A percentile compares a stretch with the other conserved stretches of the same genome.
Conservation (phyloP, 805 yeast genomes). For the Nakazawaea molendinolei region DNA sequence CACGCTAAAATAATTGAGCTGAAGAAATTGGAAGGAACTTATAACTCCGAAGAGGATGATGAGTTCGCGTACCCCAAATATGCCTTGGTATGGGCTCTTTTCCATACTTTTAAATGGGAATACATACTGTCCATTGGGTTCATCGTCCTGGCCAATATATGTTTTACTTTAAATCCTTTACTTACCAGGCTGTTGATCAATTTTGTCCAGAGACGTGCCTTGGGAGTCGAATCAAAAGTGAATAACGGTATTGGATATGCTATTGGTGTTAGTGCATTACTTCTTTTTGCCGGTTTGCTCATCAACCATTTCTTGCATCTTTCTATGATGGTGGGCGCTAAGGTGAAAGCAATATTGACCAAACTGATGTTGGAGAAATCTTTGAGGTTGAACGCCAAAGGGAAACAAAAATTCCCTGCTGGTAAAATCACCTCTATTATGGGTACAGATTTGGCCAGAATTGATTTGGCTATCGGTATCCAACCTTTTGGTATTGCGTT, state of each 20-base stretch:
- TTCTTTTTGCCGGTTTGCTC: slow-evolving; percentile 38
- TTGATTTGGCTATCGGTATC: slow-evolving; percentile 70
- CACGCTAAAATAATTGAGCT: slow-evolving; percentile 24
- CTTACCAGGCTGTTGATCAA: slow-evolving; percentile 57
- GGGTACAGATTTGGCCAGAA: slow-evolving; percentile 75
- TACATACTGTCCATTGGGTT: slow-evolving; percentile 33
- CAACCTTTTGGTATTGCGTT: slow-evolving; percentile 58
- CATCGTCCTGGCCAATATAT: slow-evolving; percentile 39
- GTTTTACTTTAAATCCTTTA: slow-evolving; percentile 56
- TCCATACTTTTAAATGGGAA: slow-evolving; percentile 36
- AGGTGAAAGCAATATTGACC: slow-evolving; percentile 62
- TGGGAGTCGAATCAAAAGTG: slow-evolving; percentile 31
- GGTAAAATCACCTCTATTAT: slow-evolving; percentile 71
- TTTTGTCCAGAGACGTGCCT: slow-evolving; percentile 49
- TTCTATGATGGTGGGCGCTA: slow-evolving; percentile 60
- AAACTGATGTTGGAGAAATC: slow-evolving; percentile 67
- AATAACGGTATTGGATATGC: slow-evolving; percentile 73
- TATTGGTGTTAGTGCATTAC: slow-evolving; percentile 57
- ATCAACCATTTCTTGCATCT: slow-evolving; percentile 61
- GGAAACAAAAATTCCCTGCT: slow-evolving; percentile 54
- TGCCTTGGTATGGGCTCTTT: slow-evolving; percentile 35
- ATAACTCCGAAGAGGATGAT: slow-evolving; percentile 27
- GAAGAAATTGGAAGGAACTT: slow-evolving; percentile 24
- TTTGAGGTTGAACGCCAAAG: slow-evolving; percentile 48
- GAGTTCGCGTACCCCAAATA: slow-evolving; percentile 33